Evolutionary conservation across 2,329 filamentous ascomycete species (phyloP).

Genomic region (Raffaelea arxii): DNA sequence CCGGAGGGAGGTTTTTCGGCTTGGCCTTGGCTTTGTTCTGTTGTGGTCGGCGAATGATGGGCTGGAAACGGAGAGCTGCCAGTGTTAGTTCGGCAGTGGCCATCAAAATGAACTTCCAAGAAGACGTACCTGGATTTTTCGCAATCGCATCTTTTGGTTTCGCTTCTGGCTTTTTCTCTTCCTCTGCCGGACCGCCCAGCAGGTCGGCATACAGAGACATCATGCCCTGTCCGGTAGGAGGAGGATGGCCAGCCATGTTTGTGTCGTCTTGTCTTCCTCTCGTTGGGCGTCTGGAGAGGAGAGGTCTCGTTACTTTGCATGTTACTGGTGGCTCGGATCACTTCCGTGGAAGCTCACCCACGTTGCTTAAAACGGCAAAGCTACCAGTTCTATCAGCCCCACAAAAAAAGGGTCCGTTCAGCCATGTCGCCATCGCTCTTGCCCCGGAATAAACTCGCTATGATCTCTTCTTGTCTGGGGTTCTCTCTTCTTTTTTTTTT

Average conservation of each 20-base stretch:
- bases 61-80: constrained; percentile 72
- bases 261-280: background rate
- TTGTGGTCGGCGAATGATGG: constrained; percentile 66
- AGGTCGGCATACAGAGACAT: constrained; percentile 80
- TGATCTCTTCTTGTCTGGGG: no score
- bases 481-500: no score
- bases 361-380: no score
- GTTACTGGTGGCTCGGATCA: no score
- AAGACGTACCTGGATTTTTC: constrained; percentile 42
- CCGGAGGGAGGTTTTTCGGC: constrained; percentile 7
- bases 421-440: no score
- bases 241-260: constrained; percentile 21
- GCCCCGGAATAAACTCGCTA: no score
- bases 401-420: no score
- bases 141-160: constrained; percentile 31
- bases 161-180: constrained; percentile 35
- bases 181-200: constrained; percentile 59
- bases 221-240: constrained; percentile 29
- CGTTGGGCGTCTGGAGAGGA: background rate
- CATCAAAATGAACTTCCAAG: background rate
- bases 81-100: constrained; percentile 8
- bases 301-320: background rate
- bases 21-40: constrained; percentile 56
- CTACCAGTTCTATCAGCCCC: no score
- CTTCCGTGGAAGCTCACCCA: no score